phyloP scores from a whole-genome alignment of 768 basidiomycete genomes.

The Tulasnella sp. region DNA sequence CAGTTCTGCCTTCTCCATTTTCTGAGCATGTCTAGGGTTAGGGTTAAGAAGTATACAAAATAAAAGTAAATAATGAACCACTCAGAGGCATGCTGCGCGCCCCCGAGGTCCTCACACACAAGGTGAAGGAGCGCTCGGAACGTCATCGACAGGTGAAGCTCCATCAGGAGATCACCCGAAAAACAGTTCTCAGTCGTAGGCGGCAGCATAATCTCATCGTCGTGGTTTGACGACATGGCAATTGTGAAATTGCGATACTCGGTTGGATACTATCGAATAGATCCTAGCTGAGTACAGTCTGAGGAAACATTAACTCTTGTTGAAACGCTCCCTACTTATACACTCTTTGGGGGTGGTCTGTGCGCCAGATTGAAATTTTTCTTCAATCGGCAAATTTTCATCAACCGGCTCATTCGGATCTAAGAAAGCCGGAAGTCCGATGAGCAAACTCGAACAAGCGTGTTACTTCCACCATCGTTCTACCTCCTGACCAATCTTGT shows the following conservation, averaged over 20 bases:
- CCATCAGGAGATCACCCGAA: not conserved
- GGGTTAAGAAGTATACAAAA: not conserved
- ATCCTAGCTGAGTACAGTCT: constrained; percentile 81
- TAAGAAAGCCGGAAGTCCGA: not conserved
- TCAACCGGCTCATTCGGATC: not conserved
- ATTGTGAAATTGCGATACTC: constrained; percentile 77
- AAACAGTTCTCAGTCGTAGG: constrained; percentile 62
- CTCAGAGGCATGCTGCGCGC: constrained; percentile 25
- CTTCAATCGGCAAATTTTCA: constrained; percentile 3
- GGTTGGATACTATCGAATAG: constrained; percentile 77
- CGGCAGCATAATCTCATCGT: constrained; percentile 65
- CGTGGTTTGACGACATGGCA: constrained; percentile 68
- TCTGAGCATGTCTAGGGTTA: constrained; percentile 13
- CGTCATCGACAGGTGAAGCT: constrained; percentile 20
- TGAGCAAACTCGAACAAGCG: not conserved
- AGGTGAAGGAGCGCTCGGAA: constrained; percentile 17
- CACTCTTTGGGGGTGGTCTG: constrained; percentile 39
- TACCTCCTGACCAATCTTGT: not conserved
- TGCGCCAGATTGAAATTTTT: constrained; percentile 16
- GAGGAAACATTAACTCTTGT: constrained; percentile 36
- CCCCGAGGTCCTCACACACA: constrained; percentile 17
- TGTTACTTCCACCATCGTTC: not conserved
- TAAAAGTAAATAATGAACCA: constrained; percentile 13
- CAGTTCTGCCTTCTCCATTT: not conserved
- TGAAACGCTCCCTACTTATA: constrained; percentile 31